Conservation (phyloP, 2,329 filamentous ascomycete genomes). For the Coniochaeta sp. region DNA sequence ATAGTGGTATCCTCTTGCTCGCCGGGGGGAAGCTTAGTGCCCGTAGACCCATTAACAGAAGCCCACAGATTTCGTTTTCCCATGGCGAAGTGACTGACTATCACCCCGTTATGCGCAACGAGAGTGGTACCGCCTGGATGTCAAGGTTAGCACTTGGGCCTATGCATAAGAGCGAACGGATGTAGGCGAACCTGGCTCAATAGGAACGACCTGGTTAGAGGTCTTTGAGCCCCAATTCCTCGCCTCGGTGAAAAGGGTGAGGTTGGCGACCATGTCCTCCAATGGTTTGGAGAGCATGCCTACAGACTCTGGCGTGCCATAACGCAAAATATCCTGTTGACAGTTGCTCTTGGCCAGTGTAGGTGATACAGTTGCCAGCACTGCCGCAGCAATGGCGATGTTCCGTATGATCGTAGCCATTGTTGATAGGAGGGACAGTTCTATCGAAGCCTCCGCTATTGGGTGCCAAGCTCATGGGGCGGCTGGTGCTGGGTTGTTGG, state of each 20-base stretch:
- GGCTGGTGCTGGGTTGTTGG: not conserved
- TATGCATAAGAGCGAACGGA: no score
- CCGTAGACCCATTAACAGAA: conserved; percentile 17
- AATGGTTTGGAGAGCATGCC: conserved; percentile 20
- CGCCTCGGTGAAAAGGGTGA: conserved; percentile 12
- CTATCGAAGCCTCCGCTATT: not conserved
- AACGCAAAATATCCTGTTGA: not conserved
- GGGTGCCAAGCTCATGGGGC: not conserved
- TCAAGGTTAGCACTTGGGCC: not conserved
- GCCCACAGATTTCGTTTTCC: conserved; percentile 19
- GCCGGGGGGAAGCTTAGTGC: conserved; percentile 13
- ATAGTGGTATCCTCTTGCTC: conserved; percentile 19
- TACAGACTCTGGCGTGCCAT: conserved; percentile 9
- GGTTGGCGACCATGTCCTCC: conserved; percentile 13
- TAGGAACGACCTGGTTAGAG: conserved; percentile 9
- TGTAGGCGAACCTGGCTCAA: conserved; percentile 20
- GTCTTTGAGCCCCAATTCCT: conserved; percentile 4
- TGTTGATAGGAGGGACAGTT: not conserved
- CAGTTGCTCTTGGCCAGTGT: not conserved
- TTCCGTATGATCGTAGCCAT: not conserved
- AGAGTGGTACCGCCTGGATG: conserved; percentile 10
- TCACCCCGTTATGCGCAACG: conserved; percentile 12
- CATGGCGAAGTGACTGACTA: conserved; percentile 19
- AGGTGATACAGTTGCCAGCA: not conserved
- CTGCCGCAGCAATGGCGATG: not conserved